phyloP scores from a whole-genome alignment of 768 basidiomycete genomes.

The Agaricus blazei region DNA sequence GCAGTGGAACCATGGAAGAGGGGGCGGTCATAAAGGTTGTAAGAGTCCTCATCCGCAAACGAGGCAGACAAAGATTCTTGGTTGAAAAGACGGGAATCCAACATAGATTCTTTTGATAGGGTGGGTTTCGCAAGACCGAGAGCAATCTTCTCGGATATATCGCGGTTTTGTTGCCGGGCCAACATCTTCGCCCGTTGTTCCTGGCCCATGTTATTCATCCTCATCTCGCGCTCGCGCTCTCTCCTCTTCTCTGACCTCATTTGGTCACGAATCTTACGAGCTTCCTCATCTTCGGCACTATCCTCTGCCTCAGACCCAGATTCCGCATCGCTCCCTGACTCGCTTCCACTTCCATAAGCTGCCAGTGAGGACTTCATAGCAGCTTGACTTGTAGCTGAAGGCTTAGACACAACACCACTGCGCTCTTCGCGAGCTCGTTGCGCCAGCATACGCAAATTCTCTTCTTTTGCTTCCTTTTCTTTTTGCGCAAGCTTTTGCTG shows the following conservation, averaged over 20 bases:
- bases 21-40: constrained; percentile 91
- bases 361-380: constrained; percentile 75
- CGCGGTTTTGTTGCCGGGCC: constrained; percentile 94
- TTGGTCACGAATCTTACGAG: constrained; percentile 79
- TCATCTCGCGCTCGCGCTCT: constrained; percentile 94
- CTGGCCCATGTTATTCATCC: constrained; percentile 98
- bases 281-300: constrained; percentile 76
- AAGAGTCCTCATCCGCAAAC: constrained; percentile 92
- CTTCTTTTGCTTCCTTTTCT: constrained; percentile 96
- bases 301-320: constrained; percentile 39
- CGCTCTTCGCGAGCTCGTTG: constrained; percentile 96
- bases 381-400: constrained; percentile 61
- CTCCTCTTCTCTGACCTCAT: constrained; percentile 90
- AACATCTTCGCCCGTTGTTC: constrained; percentile 96
- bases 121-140: constrained; percentile 97
- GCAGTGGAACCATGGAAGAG: constrained; percentile 95
- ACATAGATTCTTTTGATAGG: constrained; percentile 91
- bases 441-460: constrained; percentile 88
- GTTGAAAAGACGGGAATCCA: constrained; percentile 97
- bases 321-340: constrained; percentile 50
- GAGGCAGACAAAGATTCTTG: constrained; percentile 78
- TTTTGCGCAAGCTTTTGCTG: constrained; percentile 99
- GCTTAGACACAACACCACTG: constrained; percentile 67
- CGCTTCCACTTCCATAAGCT: constrained; percentile 81
- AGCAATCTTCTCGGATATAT: constrained; percentile 98